phyloP scores from a whole-genome alignment of 2,329 filamentous ascomycete genomes.

The Nigrograna mackinnonii region DNA sequence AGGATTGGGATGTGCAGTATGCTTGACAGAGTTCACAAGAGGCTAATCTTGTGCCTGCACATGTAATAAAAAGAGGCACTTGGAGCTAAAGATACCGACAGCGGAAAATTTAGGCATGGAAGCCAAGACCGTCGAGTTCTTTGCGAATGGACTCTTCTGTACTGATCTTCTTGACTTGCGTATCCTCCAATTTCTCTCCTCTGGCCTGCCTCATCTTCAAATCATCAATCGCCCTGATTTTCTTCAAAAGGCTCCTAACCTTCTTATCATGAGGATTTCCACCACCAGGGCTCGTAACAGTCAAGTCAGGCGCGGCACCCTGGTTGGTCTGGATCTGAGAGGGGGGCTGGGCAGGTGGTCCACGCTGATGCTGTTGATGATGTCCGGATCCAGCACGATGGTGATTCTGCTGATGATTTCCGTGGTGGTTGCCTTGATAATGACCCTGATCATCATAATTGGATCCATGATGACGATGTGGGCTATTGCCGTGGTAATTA shows the following conservation, averaged over 20 bases:
- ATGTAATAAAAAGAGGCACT: no score
- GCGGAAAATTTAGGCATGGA: conserved; percentile 20
- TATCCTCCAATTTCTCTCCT: conserved; percentile 97
- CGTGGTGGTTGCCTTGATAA: conserved; percentile 9
- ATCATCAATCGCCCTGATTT: conserved; percentile 96
- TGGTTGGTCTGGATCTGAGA: conserved; percentile 27
- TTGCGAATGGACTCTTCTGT: conserved; percentile 84
- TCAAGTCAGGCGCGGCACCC: conserved; percentile 50
- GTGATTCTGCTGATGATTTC: conserved; percentile 19
- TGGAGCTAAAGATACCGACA: no score
- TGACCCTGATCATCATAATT: conserved; percentile 26
- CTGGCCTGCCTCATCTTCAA: conserved; percentile 94
- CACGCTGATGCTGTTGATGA: conserved; percentile 13
- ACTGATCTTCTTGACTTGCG: conserved; percentile 96
- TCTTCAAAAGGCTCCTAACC: conserved; percentile 90
- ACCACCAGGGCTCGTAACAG: conserved; percentile 59
- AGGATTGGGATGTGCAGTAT: no score
- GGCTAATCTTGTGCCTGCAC: no score
- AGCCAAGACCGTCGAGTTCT: conserved; percentile 71
- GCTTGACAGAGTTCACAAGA: no score
- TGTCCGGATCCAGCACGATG: conserved; percentile 23
- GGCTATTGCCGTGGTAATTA: conserved; percentile 29
- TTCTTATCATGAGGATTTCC: conserved; percentile 88
- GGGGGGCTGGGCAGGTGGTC: conserved; percentile 16
- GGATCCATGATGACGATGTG: conserved; percentile 29